phyloP scores from a whole-genome alignment of 495 filamentous ascomycete species.

The Eremomyces bilateralis region DNA sequence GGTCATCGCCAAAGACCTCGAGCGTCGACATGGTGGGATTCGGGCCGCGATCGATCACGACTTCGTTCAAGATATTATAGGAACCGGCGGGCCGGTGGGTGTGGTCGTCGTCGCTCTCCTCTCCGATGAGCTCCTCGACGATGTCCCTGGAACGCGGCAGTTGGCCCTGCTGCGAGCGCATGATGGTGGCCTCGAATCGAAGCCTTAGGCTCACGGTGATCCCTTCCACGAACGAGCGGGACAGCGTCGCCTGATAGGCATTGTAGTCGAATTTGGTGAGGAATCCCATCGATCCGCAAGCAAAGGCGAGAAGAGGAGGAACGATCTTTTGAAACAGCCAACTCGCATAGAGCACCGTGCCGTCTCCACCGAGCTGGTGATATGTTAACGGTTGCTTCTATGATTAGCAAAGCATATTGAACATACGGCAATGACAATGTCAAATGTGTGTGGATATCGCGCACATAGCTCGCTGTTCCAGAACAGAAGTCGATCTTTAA shows the following conservation, averaged over 20 bases:
- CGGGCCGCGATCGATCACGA: slow-evolving; percentile 75
- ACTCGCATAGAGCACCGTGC: slow-evolving; percentile 2
- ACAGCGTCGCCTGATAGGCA: slow-evolving; percentile 44
- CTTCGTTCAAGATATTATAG: slow-evolving; percentile 80
- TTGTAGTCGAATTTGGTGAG: slow-evolving; percentile 35
- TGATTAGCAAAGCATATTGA: neutral
- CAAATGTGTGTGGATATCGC: slow-evolving; percentile 64
- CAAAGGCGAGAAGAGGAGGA: neutral
- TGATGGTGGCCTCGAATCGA: slow-evolving; percentile 86
- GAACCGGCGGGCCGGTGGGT: slow-evolving; percentile 66
- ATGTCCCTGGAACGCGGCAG: slow-evolving; percentile 27
- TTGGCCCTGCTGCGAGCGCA: slow-evolving; percentile 39
- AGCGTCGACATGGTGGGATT: slow-evolving; percentile 82
- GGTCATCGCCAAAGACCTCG: slow-evolving; percentile 86
- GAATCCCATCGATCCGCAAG: slow-evolving; percentile 3
- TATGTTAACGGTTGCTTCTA: neutral
- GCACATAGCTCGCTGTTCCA: slow-evolving; percentile 66
- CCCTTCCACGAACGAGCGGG: slow-evolving; percentile 54
- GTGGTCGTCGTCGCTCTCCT: slow-evolving; percentile 54
- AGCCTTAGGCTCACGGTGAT: slow-evolving; percentile 74
- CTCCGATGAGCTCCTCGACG: slow-evolving; percentile 75
- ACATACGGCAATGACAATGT: slow-evolving; percentile 60
- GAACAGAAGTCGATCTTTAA: slow-evolving; percentile 42
- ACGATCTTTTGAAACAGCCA: slow-evolving; percentile 1
- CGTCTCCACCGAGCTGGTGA: no score